phyloP scores from a whole-genome alignment of 2,329 filamentous ascomycete species.

The Aspergillus quadrilineatus region DNA sequence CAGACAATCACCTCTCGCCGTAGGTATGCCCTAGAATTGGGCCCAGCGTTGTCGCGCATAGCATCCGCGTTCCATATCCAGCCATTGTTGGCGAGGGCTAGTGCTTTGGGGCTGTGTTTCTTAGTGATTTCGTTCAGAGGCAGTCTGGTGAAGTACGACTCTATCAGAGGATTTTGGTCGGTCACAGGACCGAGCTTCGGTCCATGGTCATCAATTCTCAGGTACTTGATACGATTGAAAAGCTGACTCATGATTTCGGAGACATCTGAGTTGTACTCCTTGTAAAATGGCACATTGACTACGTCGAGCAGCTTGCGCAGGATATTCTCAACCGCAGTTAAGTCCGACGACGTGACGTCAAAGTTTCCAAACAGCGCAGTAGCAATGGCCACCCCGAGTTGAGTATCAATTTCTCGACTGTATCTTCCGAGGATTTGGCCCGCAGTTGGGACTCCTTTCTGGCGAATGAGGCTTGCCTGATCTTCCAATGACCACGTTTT shows the following conservation, averaged over 20 bases:
- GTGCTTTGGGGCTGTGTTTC: slow-evolving; percentile 71
- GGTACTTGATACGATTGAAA: slow-evolving; percentile 92
- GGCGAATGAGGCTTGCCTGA: slow-evolving; percentile 61
- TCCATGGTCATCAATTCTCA: slow-evolving; percentile 86
- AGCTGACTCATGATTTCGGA: slow-evolving; percentile 84
- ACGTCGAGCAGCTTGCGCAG: slow-evolving; percentile 70
- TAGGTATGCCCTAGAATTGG: slow-evolving; percentile 88
- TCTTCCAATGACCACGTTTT: slow-evolving; percentile 57
- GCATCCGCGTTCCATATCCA: slow-evolving; percentile 99
- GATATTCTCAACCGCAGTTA: slow-evolving; percentile 50
- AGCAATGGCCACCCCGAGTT: slow-evolving; percentile 67
- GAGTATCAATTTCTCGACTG: slow-evolving; percentile 68
- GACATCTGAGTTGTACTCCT: slow-evolving; percentile 84
- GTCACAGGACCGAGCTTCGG: slow-evolving; percentile 81
- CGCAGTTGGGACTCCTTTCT: slow-evolving; percentile 67
- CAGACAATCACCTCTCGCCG: slow-evolving; percentile 94
- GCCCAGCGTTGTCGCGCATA: slow-evolving; percentile 87
- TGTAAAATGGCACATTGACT: slow-evolving; percentile 83
- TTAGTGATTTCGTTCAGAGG: slow-evolving; percentile 74
- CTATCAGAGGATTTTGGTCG: slow-evolving; percentile 75
- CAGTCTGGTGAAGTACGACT: slow-evolving; percentile 91
- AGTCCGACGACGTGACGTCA: slow-evolving; percentile 48
- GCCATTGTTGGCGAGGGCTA: slow-evolving; percentile 90
- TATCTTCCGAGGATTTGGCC: slow-evolving; percentile 80
- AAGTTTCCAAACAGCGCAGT: slow-evolving; percentile 68